These are phyloP conservation scores for Trichoderma semiorbis DNA, from an alignment of 2,329 filamentous ascomycete species.

Conservation along the genomic window DNA sequence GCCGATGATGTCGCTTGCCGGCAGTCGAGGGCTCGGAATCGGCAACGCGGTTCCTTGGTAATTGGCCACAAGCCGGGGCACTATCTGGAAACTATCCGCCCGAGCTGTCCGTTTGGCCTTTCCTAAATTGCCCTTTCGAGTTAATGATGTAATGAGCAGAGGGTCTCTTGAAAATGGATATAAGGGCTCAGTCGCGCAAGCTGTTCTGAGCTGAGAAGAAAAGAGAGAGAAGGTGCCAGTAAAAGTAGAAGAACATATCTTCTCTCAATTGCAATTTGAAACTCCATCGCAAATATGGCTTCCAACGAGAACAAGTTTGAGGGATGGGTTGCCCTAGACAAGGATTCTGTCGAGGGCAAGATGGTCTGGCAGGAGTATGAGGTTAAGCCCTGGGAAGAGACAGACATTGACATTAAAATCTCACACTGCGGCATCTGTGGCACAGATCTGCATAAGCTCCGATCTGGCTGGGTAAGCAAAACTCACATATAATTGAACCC, in stretches of 20 bases:
- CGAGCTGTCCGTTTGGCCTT: background rate
- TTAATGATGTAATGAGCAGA: background rate
- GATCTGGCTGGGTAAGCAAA: conserved; percentile 13
- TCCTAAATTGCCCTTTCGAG: background rate
- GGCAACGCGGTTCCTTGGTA: background rate
- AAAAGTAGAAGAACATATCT: background rate
- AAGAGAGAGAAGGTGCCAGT: background rate
- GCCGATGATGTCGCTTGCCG: background rate
- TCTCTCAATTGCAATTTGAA: background rate
- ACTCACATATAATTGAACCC: background rate
- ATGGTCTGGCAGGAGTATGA: conserved; percentile 11
- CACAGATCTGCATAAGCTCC: conserved; percentile 9
- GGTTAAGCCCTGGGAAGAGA: conserved; percentile 9
- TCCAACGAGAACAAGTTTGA: conserved; percentile 4
- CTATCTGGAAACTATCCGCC: background rate
- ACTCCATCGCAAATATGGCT: background rate
- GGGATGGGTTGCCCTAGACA: conserved; percentile 5
- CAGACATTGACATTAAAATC: conserved; percentile 15
- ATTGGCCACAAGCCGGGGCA: background rate
- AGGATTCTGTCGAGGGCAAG: background rate
- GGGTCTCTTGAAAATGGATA: background rate
- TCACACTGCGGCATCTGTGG: conserved; percentile 11
- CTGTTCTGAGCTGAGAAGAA: background rate
- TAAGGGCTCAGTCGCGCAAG: background rate
- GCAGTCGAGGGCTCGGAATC: background rate